A percentile compares a stretch with the other conserved stretches of the same genome.
Evolutionary conservation across 2,329 filamentous ascomycete species (phyloP).

Genomic region (Blastomyces percursus): DNA sequence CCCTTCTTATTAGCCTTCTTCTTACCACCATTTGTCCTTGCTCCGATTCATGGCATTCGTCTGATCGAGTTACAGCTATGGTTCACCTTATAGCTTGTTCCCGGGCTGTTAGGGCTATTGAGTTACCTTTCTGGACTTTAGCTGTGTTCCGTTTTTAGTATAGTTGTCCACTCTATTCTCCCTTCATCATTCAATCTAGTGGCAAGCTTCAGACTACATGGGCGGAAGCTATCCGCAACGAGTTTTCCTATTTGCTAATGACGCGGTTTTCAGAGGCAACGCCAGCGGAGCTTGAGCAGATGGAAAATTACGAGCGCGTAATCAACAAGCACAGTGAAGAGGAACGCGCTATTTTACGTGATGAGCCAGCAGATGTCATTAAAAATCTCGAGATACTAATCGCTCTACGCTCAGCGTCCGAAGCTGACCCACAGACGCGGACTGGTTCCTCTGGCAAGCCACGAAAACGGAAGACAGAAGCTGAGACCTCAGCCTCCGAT

Average conservation of each 20-base stretch:
- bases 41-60: neutral
- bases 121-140: neutral
- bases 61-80: neutral
- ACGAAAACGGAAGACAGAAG: constrained; percentile 37
- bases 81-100: neutral
- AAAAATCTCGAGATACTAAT: constrained; percentile 41
- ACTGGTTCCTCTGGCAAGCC: constrained; percentile 31
- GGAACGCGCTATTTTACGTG: constrained; percentile 37
- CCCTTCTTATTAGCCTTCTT: too few species aligned
- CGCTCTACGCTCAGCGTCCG: constrained; percentile 39
- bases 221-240: neutral
- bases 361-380: constrained; percentile 41
- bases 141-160: neutral
- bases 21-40: neutral
- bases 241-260: neutral
- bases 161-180: neutral
- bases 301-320: constrained; percentile 38
- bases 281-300: constrained; percentile 32
- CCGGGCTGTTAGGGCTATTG: neutral
- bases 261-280: constrained; percentile 22
- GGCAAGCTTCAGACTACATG: neutral
- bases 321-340: constrained; percentile 39
- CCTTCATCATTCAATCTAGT: neutral
- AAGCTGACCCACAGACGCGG: constrained; percentile 34
- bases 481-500: constrained; percentile 35